A percentile compares a stretch with the other conserved stretches of the same genome.
Conservation (phyloP, 2,329 filamentous ascomycete species). For the Ustilaginoidea virens region DNA sequence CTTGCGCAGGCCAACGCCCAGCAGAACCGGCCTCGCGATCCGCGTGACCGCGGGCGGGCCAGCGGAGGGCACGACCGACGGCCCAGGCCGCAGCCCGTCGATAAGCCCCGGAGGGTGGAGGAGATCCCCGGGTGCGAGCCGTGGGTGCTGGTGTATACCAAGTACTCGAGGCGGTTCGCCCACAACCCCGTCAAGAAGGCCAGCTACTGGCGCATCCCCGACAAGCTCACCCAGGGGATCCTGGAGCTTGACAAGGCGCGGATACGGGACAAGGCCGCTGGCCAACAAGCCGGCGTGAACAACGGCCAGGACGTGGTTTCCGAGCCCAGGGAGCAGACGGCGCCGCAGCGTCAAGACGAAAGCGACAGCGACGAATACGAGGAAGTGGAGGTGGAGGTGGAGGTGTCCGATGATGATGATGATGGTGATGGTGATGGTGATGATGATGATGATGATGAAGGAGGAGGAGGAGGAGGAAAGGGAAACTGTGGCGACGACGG, state of each 20-base stretch:
- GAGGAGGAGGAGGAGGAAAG: constrained; percentile 24
- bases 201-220: constrained; percentile 91
- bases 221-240: constrained; percentile 69
- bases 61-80: constrained; percentile 35
- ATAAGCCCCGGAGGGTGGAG: constrained; percentile 69
- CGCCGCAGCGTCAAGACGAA: constrained; percentile 13
- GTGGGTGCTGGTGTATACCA: constrained; percentile 90
- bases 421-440: constrained; percentile 27
- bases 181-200: constrained; percentile 76
- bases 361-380: constrained; percentile 60
- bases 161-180: constrained; percentile 75
- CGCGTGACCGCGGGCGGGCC: constrained; percentile 21
- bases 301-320: too few species aligned
- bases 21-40: constrained; percentile 21
- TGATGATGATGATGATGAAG: constrained; percentile 29
- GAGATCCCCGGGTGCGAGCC: constrained; percentile 67
- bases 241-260: constrained; percentile 56
- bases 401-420: constrained; percentile 39
- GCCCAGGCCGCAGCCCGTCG: constrained; percentile 51
- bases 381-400: constrained; percentile 46
- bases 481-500: constrained; percentile 14
- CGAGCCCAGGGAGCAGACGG: constrained; percentile 7
- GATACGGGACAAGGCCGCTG: constrained; percentile 40
- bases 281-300: constrained; percentile 6
- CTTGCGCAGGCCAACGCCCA: constrained; percentile 36